phyloP scores from a whole-genome alignment of 768 basidiomycete species.

The Suillus discolor region DNA sequence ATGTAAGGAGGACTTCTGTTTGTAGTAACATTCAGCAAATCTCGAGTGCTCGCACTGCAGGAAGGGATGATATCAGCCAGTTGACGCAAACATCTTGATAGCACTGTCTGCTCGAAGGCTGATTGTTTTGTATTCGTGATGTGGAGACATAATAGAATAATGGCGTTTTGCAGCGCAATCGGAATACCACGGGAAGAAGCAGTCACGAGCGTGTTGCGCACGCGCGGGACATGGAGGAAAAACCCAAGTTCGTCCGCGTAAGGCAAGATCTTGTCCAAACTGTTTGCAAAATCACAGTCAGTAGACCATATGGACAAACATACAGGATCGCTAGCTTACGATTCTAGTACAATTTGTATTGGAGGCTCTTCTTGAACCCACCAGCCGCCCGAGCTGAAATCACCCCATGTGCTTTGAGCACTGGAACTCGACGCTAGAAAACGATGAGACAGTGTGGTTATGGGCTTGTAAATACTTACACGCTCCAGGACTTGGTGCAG shows the following conservation, averaged over 20 bases:
- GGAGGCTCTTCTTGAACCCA: slow-evolving; percentile 32
- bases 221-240: slow-evolving; percentile 57
- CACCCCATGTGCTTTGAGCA: not conserved
- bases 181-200: slow-evolving; percentile 39
- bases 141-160: slow-evolving; percentile 56
- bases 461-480: not conserved
- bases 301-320: not conserved
- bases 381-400: not conserved
- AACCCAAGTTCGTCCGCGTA: slow-evolving; percentile 64
- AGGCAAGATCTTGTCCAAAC: slow-evolving; percentile 46
- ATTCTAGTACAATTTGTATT: slow-evolving; percentile 27
- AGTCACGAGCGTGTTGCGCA: slow-evolving; percentile 41
- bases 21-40: slow-evolving; percentile 58
- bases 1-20: slow-evolving; percentile 63
- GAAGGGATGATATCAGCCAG: slow-evolving; percentile 47
- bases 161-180: slow-evolving; percentile 49
- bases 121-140: slow-evolving; percentile 46
- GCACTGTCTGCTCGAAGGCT: slow-evolving; percentile 45
- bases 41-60: slow-evolving; percentile 35
- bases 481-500: slow-evolving; percentile 10
- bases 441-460: not conserved
- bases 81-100: slow-evolving; percentile 51
- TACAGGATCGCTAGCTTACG: slow-evolving; percentile 29
- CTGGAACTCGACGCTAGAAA: slow-evolving; percentile 2
- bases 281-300: slow-evolving; percentile 9